Evolutionary conservation across 495 filamentous ascomycete species (phyloP).

Genomic region (Mytilinidion resinicola): DNA sequence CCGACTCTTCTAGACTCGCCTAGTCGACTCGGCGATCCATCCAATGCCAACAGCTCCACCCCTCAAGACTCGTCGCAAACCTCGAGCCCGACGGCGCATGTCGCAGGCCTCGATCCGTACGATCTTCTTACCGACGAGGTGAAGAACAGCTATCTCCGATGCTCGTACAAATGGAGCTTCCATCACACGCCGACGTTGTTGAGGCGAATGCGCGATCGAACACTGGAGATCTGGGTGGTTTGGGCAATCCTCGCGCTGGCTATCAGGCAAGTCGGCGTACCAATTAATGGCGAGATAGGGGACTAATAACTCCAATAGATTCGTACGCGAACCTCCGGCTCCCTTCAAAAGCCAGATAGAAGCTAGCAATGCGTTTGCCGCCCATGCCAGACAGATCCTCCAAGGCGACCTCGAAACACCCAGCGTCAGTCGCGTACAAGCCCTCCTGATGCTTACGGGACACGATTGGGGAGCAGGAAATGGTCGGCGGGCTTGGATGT

Average conservation of each 20-base stretch:
- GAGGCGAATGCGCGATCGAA: slow-evolving; percentile 25
- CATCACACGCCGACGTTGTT: slow-evolving; percentile 31
- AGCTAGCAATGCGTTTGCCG: slow-evolving; percentile 32
- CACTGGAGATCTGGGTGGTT: slow-evolving; percentile 26
- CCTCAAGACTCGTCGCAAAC: not conserved
- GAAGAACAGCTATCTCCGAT: slow-evolving; percentile 31
- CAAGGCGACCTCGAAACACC: slow-evolving; percentile 28
- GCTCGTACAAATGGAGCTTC: slow-evolving; percentile 33
- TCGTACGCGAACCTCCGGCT: slow-evolving; percentile 23
- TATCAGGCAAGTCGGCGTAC: slow-evolving; percentile 17
- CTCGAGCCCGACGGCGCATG: slow-evolving; percentile 8
- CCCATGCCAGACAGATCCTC: slow-evolving; percentile 28
- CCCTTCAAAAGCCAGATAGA: slow-evolving; percentile 28
- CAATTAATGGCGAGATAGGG: too few species aligned
- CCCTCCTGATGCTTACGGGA: slow-evolving; percentile 30
- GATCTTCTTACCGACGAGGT: slow-evolving; percentile 31
- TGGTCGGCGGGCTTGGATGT: slow-evolving; percentile 30
- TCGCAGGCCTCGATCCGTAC: slow-evolving; percentile 27
- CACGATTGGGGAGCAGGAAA: slow-evolving; percentile 32
- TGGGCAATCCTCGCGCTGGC: slow-evolving; percentile 31
- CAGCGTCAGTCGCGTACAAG: slow-evolving; percentile 27
- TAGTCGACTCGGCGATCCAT: not conserved
- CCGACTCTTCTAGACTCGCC: slow-evolving; percentile 1
- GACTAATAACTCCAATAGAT: slow-evolving; percentile 12
- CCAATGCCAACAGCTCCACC: slow-evolving; percentile 11